Conservation (phyloP, 2,329 filamentous ascomycete genomes). For the Microdochium nivale region DNA sequence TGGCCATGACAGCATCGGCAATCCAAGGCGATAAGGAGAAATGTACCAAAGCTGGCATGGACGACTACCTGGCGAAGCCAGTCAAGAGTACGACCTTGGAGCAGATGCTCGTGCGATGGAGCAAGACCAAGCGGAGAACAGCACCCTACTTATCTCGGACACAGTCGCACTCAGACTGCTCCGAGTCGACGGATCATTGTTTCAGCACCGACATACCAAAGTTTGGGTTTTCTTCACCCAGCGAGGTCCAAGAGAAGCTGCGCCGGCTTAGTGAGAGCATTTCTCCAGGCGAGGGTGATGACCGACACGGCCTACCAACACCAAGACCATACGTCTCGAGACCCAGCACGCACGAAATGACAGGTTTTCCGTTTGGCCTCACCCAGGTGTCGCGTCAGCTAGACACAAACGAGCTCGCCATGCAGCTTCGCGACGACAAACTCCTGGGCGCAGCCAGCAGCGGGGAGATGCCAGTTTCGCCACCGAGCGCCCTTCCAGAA, state of each 20-base stretch:
- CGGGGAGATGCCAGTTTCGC: constrained; percentile 12
- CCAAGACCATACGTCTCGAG: constrained; percentile 27
- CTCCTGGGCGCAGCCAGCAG: constrained; percentile 36
- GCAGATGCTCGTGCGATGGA: constrained; percentile 65
- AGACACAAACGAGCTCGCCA: constrained; percentile 25
- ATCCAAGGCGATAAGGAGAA: constrained; percentile 72
- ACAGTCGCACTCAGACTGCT: constrained; percentile 31
- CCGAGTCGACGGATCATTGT: constrained; percentile 34
- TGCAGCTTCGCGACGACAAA: constrained; percentile 36
- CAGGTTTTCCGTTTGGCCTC: constrained; percentile 30
- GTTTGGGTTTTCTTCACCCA: constrained; percentile 5
- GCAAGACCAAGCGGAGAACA: constrained; percentile 22
- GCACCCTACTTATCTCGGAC: constrained; percentile 14
- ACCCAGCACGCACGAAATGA: constrained; percentile 25
- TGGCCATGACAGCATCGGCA: constrained; percentile 75
- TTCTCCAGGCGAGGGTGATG: neutral
- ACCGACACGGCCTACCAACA: constrained; percentile 20
- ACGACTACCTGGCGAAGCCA: constrained; percentile 67
- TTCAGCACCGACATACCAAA: constrained; percentile 15
- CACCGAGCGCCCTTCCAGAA: constrained; percentile 16
- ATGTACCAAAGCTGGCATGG: constrained; percentile 66
- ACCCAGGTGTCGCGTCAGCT: constrained; percentile 20
- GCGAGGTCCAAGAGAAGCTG: constrained; percentile 8
- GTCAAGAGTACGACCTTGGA: constrained; percentile 62
- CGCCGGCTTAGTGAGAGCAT: constrained; percentile 3